Conservation (phyloP, 352 stramenopile species). For the Phytophthora tentaculata region DNA sequence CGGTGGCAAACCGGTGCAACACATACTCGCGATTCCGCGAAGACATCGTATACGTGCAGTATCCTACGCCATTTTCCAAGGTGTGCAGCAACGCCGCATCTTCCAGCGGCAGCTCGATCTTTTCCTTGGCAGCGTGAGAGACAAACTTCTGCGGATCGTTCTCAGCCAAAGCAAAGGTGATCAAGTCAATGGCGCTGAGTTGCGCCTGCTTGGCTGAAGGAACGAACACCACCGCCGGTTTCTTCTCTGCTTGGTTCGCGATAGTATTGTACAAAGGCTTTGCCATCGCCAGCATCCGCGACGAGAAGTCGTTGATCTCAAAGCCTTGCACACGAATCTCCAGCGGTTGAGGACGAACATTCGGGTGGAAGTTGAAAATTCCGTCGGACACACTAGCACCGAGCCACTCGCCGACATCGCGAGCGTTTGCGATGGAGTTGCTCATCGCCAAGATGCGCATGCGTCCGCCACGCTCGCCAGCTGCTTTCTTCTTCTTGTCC, state of each 20-base stretch:
- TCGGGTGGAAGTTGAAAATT: constrained; percentile 78
- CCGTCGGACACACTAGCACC: constrained; percentile 91
- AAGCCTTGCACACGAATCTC: constrained; percentile 98
- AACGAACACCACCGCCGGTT: constrained; percentile 97
- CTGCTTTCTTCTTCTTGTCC: constrained; percentile 71
- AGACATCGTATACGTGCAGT: constrained; percentile 95
- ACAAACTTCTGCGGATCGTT: constrained; percentile 82
- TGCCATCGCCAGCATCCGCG: constrained; percentile 97
- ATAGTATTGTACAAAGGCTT: constrained; percentile 98
- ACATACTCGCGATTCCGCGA: constrained; percentile 92
- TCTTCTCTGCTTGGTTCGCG: constrained; percentile 82
- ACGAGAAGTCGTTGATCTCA: constrained; percentile 97
- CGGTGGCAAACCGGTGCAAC: constrained; percentile 86
- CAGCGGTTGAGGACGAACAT: constrained; percentile 95
- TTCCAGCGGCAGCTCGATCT: constrained; percentile 60
- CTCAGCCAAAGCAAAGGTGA: constrained; percentile 95
- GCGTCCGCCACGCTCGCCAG: constrained; percentile 35
- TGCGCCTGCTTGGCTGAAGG: constrained; percentile 98
- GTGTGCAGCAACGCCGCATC: constrained; percentile 96
- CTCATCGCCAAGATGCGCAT: constrained; percentile 96
- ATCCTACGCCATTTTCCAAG: constrained; percentile 94
- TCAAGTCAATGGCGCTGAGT: constrained; percentile 98
- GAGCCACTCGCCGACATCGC: constrained; percentile 98
- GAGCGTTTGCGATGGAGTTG: constrained; percentile 97
- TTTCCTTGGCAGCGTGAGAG: constrained; percentile 33